Evolutionary conservation across 805 yeast species (phyloP).

Genomic region (Saccharomycopsis vini): DNA sequence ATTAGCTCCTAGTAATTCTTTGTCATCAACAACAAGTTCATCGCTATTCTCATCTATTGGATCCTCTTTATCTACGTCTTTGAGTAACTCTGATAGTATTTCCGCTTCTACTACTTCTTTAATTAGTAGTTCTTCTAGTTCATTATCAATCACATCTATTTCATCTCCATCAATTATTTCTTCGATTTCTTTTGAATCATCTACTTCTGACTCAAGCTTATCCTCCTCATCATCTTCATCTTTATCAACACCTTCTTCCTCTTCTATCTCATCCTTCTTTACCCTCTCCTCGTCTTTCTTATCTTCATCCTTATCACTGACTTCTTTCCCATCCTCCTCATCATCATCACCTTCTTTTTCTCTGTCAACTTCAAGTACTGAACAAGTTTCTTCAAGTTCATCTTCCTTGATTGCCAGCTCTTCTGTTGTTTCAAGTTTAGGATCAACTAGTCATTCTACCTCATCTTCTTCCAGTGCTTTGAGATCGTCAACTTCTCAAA

Average conservation of each 20-base stretch:
- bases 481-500: neutral
- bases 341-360: neutral
- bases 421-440: neutral
- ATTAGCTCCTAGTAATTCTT: neutral
- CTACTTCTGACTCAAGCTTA: neutral
- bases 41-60: no score
- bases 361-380: slow-evolving; percentile 13
- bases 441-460: neutral
- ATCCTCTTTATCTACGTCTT: no score
- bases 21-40: no score
- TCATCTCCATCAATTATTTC: neutral
- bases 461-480: neutral
- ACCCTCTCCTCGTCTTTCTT: slow-evolving; percentile 5
- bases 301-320: neutral
- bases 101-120: neutral
- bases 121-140: no score
- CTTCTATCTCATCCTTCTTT: slow-evolving; percentile 9
- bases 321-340: slow-evolving; percentile 1
- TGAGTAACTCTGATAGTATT: no score
- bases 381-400: neutral
- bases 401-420: neutral
- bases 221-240: slow-evolving; percentile 6
- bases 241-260: slow-evolving; percentile 2
- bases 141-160: neutral
- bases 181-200: neutral